phyloP scores from a whole-genome alignment of 345 rosid species.

The Cardamine occulta region DNA sequence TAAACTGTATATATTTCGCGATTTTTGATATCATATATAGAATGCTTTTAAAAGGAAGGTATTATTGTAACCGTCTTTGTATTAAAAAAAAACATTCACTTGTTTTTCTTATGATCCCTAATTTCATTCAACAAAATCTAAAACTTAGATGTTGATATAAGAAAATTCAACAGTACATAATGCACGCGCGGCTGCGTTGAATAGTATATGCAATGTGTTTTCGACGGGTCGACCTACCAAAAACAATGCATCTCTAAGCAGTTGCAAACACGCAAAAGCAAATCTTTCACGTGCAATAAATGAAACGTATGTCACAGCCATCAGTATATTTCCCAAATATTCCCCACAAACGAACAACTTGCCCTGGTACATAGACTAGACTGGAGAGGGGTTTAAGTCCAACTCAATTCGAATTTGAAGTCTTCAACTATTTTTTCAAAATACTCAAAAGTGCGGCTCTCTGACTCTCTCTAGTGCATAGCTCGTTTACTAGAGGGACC shows the following conservation, averaged over 20 bases:
- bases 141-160: not conserved
- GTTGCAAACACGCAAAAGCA: constrained; percentile 14
- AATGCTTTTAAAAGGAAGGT: not conserved
- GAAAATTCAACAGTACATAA: constrained; percentile 22
- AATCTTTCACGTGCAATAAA: constrained; percentile 43
- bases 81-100: not conserved
- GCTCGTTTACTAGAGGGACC: constrained; percentile 7
- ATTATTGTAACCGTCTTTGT: not conserved
- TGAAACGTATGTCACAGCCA: constrained; percentile 24
- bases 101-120: not conserved
- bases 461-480: constrained; percentile 15
- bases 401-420: constrained; percentile 35
- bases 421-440: constrained; percentile 14
- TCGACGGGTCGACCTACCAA: constrained; percentile 41
- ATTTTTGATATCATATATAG: too few relatives aligned
- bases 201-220: not conserved
- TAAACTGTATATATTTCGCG: too few relatives aligned
- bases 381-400: not conserved
- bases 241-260: constrained; percentile 22
- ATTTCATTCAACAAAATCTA: not conserved
- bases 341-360: constrained; percentile 27
- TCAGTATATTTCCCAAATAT: constrained; percentile 39
- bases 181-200: constrained; percentile 16
- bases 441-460: not conserved
- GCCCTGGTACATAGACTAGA: constrained; percentile 6